Percentiles rank a stretch among this genome's conserved stretches.
Conservation (phyloP, 768 basidiomycete species). For the Hygrophoropsis aurantiaca region DNA sequence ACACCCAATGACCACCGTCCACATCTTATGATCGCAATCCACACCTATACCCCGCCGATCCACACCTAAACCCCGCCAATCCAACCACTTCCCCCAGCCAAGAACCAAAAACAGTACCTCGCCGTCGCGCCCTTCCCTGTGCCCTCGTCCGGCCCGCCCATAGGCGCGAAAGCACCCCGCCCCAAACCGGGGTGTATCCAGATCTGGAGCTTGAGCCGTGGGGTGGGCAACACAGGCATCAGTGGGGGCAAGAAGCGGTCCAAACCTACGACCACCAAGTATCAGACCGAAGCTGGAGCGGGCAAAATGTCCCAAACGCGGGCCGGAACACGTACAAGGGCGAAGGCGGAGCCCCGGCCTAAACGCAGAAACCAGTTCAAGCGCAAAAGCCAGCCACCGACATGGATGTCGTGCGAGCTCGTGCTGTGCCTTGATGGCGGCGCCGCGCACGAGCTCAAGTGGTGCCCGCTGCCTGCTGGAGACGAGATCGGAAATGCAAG, state of each 20-base stretch:
- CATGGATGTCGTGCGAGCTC: conserved; percentile 72
- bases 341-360: no score
- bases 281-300: background rate
- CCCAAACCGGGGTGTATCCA: conserved; percentile 75
- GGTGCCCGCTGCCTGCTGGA: conserved; percentile 90
- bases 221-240: conserved; percentile 6
- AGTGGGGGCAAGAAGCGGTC: background rate
- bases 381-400: conserved; percentile 7
- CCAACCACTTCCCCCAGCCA: no score
- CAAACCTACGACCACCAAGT: no score
- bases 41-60: no score
- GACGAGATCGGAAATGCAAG: conserved; percentile 43
- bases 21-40: no score
- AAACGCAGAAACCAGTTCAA: no score
- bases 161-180: conserved; percentile 58
- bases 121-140: conserved; percentile 79
- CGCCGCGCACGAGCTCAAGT: conserved; percentile 77
- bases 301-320: no score
- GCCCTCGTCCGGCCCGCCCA: conserved; percentile 57
- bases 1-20: no score
- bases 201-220: conserved; percentile 73
- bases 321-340: no score
- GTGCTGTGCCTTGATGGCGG: conserved; percentile 84
- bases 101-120: conserved; percentile 70
- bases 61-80: no score